A percentile compares a stretch with the other conserved stretches of the same genome.
These are phyloP conservation scores for Diaporthe australafricana DNA, from an alignment of 2,329 filamentous ascomycete genomes.

Conservation along the genomic window DNA sequence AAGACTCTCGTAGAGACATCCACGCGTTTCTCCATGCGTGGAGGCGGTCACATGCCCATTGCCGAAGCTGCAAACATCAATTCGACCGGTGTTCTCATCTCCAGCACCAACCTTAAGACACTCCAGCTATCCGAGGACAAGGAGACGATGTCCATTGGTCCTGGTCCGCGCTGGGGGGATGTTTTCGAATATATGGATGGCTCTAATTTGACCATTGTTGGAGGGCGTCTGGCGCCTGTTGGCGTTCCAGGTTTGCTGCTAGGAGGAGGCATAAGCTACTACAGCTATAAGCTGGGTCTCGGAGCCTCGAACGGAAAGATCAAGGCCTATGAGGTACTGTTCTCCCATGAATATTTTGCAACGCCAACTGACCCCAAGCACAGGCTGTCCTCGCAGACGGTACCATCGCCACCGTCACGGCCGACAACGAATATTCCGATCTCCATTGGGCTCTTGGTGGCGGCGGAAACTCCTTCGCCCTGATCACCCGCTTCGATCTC, in stretches of 20 bases:
- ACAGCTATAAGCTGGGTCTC: constrained; percentile 18
- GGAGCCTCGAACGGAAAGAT: constrained; percentile 10
- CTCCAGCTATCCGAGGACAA: constrained; percentile 45
- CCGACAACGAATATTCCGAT: constrained; percentile 43
- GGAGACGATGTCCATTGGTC: constrained; percentile 45
- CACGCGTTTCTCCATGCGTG: constrained; percentile 43
- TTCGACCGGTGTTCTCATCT: constrained; percentile 48
- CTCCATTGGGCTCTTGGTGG: constrained; percentile 46
- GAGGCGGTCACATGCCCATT: constrained; percentile 47
- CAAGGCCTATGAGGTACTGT: constrained; percentile 9
- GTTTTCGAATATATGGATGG: constrained; percentile 46
- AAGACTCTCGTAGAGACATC: constrained; percentile 39
- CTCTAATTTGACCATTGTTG: constrained; percentile 41
- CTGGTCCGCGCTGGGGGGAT: constrained; percentile 46
- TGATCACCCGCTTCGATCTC: constrained; percentile 46
- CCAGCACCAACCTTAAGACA: constrained; percentile 49
- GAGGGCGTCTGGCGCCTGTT: constrained; percentile 45
- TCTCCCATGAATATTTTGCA: background rate
- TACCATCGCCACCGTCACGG: constrained; percentile 41
- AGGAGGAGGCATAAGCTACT: constrained; percentile 50
- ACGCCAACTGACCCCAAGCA: background rate
- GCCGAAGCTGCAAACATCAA: constrained; percentile 42
- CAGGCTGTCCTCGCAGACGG: constrained; percentile 43
- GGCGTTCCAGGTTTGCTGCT: constrained; percentile 46
- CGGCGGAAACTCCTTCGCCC: constrained; percentile 45